These are phyloP conservation scores for Coemansia sp. DNA, from an alignment of 192 early-diverging fungal genomes.

Conservation along the genomic window DNA sequence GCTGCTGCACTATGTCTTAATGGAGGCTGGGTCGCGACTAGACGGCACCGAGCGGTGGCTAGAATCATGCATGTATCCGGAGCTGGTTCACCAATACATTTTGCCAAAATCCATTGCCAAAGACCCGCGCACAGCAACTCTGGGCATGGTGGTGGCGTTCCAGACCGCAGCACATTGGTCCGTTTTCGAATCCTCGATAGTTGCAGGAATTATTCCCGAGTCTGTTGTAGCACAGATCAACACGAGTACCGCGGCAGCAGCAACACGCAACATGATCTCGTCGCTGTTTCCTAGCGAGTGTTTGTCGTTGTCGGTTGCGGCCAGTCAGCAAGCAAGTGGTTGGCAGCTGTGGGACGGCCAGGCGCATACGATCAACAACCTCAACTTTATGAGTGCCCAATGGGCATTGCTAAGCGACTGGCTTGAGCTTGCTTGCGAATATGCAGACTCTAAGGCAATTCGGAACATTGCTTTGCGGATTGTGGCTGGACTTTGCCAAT, in stretches of 20 bases:
- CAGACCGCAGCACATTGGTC: conserved; percentile 45
- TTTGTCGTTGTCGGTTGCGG: background rate
- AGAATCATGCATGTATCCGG: conserved; percentile 24
- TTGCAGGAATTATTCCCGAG: conserved; percentile 23
- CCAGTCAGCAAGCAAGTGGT: background rate
- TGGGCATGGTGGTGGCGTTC: conserved; percentile 39
- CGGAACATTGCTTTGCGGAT: conserved; percentile 19
- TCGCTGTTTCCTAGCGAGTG: conserved; percentile 1
- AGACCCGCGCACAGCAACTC: conserved; percentile 5
- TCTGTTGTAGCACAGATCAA: conserved; percentile 13
- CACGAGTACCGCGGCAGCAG: background rate
- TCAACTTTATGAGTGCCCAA: conserved; percentile 27
- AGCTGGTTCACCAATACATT: conserved; percentile 9
- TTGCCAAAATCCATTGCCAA: background rate
- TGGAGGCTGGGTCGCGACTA: conserved; percentile 30
- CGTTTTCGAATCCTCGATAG: conserved; percentile 18
- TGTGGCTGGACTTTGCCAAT: conserved; percentile 11
- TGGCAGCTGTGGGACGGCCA: conserved; percentile 45
- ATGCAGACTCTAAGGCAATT: conserved; percentile 13
- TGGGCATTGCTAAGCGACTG: conserved; percentile 40
- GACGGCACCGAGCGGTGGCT: conserved; percentile 37
- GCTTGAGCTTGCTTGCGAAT: conserved; percentile 44
- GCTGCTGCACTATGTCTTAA: conserved; percentile 40
- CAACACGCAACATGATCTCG: conserved; percentile 21
- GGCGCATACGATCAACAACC: conserved; percentile 21